These are phyloP conservation scores for Clitopilus passeckerianus DNA, from an alignment of 768 basidiomycete species.

Conservation along the genomic window DNA sequence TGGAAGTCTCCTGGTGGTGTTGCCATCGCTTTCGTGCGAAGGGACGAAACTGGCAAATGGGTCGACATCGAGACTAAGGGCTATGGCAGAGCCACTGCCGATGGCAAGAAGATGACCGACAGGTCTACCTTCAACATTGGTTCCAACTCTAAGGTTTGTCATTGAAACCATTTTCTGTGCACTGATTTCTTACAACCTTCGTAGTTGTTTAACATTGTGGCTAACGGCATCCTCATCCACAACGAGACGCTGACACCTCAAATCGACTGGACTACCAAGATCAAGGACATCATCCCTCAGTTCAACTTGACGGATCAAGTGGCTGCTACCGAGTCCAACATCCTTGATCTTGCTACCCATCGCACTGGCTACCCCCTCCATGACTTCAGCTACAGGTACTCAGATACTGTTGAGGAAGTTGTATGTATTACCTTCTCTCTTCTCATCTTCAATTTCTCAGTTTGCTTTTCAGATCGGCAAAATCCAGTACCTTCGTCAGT, in stretches of 20 bases:
- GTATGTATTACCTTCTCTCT: neutral
- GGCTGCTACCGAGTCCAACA: conserved; percentile 12
- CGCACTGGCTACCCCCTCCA: conserved; percentile 20
- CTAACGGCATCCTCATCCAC: conserved; percentile 19
- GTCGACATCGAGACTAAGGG: conserved; percentile 11
- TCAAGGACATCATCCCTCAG: conserved; percentile 16
- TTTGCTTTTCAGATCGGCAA: conserved; percentile 7
- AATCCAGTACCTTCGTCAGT: conserved; percentile 16
- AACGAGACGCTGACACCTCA: conserved; percentile 15
- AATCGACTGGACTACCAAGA: conserved; percentile 17
- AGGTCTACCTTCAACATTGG: conserved; percentile 5
- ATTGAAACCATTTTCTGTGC: too few relatives aligned
- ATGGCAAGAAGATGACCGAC: neutral
- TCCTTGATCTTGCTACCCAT: conserved; percentile 22
- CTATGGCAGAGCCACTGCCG: conserved; percentile 3
- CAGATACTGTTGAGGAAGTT: conserved; percentile 1
- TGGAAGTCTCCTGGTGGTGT: conserved; percentile 10
- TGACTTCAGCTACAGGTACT: conserved; percentile 9
- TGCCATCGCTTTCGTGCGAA: conserved; percentile 9
- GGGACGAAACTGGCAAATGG: conserved; percentile 7
- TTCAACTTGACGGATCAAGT: conserved; percentile 19
- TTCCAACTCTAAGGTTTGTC: conserved; percentile 12
- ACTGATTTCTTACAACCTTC: too few relatives aligned
- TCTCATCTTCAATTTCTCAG: neutral
- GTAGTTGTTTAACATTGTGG: conserved; percentile 17